Percentiles rank a stretch among this genome's conserved stretches.
Conservation (phyloP, 495 filamentous ascomycete genomes). For the Penicillium robsamsonii region DNA sequence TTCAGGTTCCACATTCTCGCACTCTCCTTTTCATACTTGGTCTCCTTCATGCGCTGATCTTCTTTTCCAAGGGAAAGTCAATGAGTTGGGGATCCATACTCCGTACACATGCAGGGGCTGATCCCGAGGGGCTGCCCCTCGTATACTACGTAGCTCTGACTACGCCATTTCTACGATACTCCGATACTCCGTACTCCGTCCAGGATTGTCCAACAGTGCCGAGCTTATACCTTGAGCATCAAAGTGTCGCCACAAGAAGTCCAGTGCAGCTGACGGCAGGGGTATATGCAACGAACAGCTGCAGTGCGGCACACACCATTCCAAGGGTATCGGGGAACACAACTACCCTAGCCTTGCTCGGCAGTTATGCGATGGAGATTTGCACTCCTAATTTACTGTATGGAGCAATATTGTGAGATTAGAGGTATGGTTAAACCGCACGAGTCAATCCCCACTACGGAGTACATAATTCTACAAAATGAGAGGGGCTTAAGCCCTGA, state of each 20-base stretch:
- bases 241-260: slow-evolving; percentile 12
- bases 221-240: background rate
- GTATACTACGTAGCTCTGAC: slow-evolving; percentile 11
- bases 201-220: background rate
- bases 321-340: slow-evolving; percentile 1
- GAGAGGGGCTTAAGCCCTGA: background rate
- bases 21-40: background rate
- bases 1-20: slow-evolving; percentile 8
- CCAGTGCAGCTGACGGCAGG: slow-evolving; percentile 23
- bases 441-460: too few relatives aligned
- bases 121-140: background rate
- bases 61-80: slow-evolving; percentile 1
- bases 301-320: slow-evolving; percentile 27
- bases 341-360: background rate
- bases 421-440: too few relatives aligned
- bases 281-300: slow-evolving; percentile 18
- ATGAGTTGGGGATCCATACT: slow-evolving; percentile 3
- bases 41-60: background rate
- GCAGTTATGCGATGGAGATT: slow-evolving; percentile 5
- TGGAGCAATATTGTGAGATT: background rate
- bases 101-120: background rate
- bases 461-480: background rate
- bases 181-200: background rate
- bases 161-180: background rate
- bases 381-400: background rate